Base-by-base conservation (phyloP, 129 eudicot species). In the Lactuca sativa region DNA sequence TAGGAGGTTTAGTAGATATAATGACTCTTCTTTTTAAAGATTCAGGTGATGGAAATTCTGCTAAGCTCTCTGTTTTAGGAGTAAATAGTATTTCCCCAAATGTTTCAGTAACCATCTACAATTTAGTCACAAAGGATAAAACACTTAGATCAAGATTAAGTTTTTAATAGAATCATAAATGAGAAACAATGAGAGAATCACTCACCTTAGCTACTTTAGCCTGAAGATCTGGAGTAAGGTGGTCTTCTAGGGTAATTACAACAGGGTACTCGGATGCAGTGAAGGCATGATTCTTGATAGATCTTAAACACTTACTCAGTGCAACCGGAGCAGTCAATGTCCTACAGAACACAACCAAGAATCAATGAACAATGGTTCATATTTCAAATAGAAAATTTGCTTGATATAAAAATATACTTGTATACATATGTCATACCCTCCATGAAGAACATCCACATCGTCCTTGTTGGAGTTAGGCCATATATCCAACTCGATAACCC, bases 1-100 rank as follows among this genome's bases (percentile, higher is more conserved):
- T 85, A 17, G 99, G 97, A 53, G 99, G 99, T 67, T 95, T 95
- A 12, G 98, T 93, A 40, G 99, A 95, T 77, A 95, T 87, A 4
- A 95, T 80, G 57, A 95, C 44, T 78, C 74, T 71, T 66, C 54
- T 67, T 77, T 90, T 95, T 59, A 95, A 69, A 34, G 74, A 73
- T 65, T 77, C 90, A 0, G 96, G 99, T 38, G 99, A 95, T 4
- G 89, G 97, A 16, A 95, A 83, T 76, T 90, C 95, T 41, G 58
- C 61, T 63, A 95, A 52, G 82, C 84, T 47, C 43, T 85, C 96
- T 12, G 86, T 12, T 7, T 71, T 86, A 16, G 99, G 95, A 43
- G 77, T 31, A 80, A 81, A 90, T 62, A 95, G 81, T 63, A 85
- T 81, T 30, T 87, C 91, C 67, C 96, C 99, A 80, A 95, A 90